Evolutionary conservation across 2,329 filamentous ascomycete genomes (phyloP).

Genomic region (Colletotrichum filicis): DNA sequence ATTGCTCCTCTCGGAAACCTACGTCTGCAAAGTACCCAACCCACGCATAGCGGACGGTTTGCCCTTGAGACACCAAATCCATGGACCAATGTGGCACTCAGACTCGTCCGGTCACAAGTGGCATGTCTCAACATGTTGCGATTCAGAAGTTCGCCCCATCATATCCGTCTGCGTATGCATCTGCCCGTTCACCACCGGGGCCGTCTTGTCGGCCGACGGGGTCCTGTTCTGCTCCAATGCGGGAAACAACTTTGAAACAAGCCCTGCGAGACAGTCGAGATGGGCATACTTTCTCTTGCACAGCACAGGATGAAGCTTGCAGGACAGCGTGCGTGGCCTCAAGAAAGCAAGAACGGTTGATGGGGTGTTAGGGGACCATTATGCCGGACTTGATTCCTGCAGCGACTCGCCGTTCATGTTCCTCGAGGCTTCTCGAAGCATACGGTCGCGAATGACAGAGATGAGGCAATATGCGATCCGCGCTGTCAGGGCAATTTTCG

Average conservation of each 20-base stretch:
- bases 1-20: not conserved
- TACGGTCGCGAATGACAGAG: not conserved
- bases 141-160: constrained; percentile 20
- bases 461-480: not conserved
- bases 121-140: constrained; percentile 11
- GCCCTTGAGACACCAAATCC: constrained; percentile 4
- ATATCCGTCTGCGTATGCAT: not conserved
- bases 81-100: constrained; percentile 5
- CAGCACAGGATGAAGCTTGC: not conserved
- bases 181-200: not conserved
- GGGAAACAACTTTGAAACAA: constrained; percentile 31
- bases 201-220: constrained; percentile 25
- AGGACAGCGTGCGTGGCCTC: not conserved
- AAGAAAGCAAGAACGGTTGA: not conserved
- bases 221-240: not conserved
- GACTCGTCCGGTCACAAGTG: constrained; percentile 14
- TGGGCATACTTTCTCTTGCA: not conserved
- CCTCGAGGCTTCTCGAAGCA: not conserved
- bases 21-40: constrained; percentile 1
- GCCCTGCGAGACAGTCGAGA: constrained; percentile 17
- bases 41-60: not conserved
- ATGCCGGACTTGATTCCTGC: not conserved
- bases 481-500: not conserved
- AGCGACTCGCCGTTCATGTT: not conserved
- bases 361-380: not conserved